Conservation (phyloP, 768 basidiomycete species). For the Lactifluus subvellereus region DNA sequence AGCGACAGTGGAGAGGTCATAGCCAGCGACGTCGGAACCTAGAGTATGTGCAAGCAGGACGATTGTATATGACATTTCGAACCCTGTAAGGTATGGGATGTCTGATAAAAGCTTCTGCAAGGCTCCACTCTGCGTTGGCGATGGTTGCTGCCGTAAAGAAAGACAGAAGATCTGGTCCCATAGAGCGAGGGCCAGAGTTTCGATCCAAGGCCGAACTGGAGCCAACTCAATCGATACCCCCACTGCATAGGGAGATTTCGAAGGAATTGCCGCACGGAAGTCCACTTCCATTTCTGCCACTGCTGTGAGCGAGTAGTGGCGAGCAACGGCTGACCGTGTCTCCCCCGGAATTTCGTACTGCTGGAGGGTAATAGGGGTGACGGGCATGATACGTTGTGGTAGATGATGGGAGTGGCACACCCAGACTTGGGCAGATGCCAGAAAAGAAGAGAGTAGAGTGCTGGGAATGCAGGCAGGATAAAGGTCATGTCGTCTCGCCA, state of each 20-base stretch:
- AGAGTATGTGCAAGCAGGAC: conserved; percentile 1
- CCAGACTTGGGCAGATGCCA: too few relatives aligned
- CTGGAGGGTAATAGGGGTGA: not conserved
- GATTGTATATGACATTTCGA: conserved; percentile 7
- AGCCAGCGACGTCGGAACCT: not conserved
- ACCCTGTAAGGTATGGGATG: conserved; percentile 15
- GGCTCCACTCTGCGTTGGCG: not conserved
- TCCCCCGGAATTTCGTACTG: not conserved
- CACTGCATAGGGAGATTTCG: not conserved
- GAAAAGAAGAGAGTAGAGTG: not conserved
- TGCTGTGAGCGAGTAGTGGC: not conserved
- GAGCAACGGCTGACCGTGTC: not conserved
- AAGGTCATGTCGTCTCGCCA: not conserved
- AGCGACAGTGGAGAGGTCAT: conserved; percentile 12
- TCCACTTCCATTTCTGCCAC: conserved; percentile 1
- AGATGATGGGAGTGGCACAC: not conserved
- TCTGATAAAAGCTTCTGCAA: conserved; percentile 15
- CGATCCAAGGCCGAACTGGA: not conserved
- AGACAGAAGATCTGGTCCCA: conserved; percentile 1
- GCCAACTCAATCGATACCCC: conserved; percentile 6
- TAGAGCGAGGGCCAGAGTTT: not conserved
- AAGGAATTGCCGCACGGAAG: not conserved
- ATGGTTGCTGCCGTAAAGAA: not conserved
- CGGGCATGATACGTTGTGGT: not conserved
- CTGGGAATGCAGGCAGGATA: not conserved